These are phyloP conservation scores for Lagenidium giganteum DNA, from an alignment of 352 stramenopile genomes.

Conservation along the genomic window DNA sequence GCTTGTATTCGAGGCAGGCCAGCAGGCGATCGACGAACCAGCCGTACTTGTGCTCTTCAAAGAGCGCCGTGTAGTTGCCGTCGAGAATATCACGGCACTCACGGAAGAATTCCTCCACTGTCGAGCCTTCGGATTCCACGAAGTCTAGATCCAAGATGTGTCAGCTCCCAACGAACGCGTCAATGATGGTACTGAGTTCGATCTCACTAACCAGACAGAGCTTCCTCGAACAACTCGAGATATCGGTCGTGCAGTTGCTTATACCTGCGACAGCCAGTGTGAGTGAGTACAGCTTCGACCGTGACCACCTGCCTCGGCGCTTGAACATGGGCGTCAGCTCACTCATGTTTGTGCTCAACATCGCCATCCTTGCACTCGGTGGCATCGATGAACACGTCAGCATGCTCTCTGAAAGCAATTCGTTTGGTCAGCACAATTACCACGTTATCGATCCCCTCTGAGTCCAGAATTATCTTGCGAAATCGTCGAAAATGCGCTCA, in stretches of 20 bases:
- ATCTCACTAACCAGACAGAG: conserved; percentile 36
- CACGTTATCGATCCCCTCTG: too few relatives aligned
- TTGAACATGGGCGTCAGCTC: background rate
- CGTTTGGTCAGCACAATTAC: background rate
- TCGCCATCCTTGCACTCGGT: conserved; percentile 57
- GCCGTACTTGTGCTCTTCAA: conserved; percentile 60
- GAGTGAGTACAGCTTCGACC: background rate
- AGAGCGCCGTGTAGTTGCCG: conserved; percentile 54
- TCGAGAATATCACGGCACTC: conserved; percentile 63
- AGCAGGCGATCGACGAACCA: conserved; percentile 80
- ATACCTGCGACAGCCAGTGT: conserved; percentile 42
- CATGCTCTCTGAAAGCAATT: conserved; percentile 35
- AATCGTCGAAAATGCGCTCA: conserved; percentile 72
- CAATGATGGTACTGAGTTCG: background rate
- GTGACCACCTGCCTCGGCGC: too few relatives aligned
- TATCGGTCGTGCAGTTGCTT: conserved; percentile 75
- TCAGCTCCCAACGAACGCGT: background rate
- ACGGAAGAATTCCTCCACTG: conserved; percentile 61
- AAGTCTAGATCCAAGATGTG: conserved; percentile 35
- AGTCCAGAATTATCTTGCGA: conserved; percentile 67
- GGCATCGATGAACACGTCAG: conserved; percentile 55
- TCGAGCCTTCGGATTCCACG: conserved; percentile 56
- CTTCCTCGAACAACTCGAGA: conserved; percentile 64
- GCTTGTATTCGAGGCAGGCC: conserved; percentile 78
- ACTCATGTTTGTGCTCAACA: conserved; percentile 78